Evolutionary conservation across 225 moss, liverwort and hornwort genomes (phyloP).

Genomic region (Pseudoscleropodium purum): DNA sequence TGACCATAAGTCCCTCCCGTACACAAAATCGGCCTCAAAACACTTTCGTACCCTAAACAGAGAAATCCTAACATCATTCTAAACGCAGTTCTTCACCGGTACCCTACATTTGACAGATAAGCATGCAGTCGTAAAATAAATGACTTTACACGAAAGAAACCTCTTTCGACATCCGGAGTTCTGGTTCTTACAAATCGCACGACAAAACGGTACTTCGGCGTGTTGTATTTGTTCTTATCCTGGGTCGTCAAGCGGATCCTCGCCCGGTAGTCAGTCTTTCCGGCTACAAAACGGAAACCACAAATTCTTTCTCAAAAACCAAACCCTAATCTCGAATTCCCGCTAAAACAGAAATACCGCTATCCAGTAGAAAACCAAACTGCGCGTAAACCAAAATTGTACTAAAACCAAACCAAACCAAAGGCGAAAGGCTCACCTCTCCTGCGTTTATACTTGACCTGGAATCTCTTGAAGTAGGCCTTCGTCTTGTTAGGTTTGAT

Average conservation of each 20-base stretch:
- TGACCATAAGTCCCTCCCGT: background rate
- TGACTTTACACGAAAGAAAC: background rate
- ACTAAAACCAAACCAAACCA: background rate
- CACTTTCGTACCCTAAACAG: background rate
- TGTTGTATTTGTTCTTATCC: slow-evolving; percentile 90
- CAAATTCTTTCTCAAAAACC: background rate
- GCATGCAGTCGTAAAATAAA: background rate
- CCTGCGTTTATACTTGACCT: slow-evolving; percentile 85
- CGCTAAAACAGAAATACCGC: background rate
- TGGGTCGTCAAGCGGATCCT: slow-evolving; percentile 75
- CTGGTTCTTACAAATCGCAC: slow-evolving; percentile 47
- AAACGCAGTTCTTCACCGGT: too few relatives aligned
- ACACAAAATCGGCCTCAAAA: too few relatives aligned
- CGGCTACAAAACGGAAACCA: slow-evolving; percentile 20
- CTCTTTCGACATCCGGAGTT: too few relatives aligned
- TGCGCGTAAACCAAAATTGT: background rate
- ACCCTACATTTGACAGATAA: background rate
- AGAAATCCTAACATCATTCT: background rate
- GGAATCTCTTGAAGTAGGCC: slow-evolving; percentile 87
- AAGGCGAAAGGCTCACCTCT: slow-evolving; percentile 23
- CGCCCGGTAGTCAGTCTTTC: slow-evolving; percentile 80
- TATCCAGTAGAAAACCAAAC: too few relatives aligned
- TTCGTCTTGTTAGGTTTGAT: slow-evolving; percentile 73
- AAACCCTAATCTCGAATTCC: background rate
- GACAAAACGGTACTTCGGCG: slow-evolving; percentile 79